phyloP scores from a whole-genome alignment of 2,329 filamentous ascomycete species.

The Elsinoe fawcettii region DNA sequence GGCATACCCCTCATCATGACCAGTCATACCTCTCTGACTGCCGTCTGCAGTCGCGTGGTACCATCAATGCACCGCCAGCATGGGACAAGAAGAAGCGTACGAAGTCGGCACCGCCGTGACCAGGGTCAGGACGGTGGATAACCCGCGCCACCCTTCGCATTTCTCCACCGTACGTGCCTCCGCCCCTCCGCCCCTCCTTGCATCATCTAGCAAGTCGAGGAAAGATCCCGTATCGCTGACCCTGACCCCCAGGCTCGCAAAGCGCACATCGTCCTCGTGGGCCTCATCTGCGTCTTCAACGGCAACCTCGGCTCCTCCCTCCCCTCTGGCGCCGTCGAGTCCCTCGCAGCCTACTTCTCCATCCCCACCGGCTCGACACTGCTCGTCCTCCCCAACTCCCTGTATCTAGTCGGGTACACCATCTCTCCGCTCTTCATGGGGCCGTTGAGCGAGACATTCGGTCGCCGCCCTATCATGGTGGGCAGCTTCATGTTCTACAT shows the following conservation, averaged over 20 bases:
- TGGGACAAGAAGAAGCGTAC: not conserved
- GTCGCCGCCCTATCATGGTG: not conserved
- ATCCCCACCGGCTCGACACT: not conserved
- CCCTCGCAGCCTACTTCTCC: not conserved
- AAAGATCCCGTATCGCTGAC: too few species aligned
- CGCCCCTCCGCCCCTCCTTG: not conserved
- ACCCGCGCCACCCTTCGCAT: not conserved
- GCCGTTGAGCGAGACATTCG: not conserved
- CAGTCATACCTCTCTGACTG: not conserved
- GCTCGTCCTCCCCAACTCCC: not conserved
- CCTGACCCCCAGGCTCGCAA: not conserved
- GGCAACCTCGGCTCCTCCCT: not conserved
- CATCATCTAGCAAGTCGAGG: not conserved
- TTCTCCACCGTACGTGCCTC: not conserved
- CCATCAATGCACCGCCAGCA: not conserved
- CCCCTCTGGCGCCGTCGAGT: not conserved
- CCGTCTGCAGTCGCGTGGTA: not conserved
- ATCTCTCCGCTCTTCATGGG: not conserved
- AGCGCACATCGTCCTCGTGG: not conserved
- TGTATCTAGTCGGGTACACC: not conserved
- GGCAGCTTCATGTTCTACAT: conserved; percentile 1
- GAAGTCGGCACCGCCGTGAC: not conserved
- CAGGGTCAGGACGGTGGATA: not conserved
- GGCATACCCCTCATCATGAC: not conserved
- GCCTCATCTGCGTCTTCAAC: conserved; percentile 1